Conservation (phyloP, 495 filamentous ascomycete species). For the Pseudevernia furfuracea region DNA sequence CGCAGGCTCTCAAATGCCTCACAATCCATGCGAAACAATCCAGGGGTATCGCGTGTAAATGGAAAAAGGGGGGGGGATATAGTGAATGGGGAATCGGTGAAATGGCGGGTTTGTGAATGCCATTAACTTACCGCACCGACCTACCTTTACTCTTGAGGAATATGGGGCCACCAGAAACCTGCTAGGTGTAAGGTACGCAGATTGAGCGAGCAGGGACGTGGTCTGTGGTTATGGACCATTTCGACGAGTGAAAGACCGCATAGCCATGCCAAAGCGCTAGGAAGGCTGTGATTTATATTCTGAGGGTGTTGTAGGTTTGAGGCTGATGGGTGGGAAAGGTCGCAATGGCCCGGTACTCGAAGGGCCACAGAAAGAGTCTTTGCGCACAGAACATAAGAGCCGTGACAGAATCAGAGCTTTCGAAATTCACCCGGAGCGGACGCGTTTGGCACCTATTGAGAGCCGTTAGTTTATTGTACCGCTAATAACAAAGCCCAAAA, state of each 20-base stretch:
- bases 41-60: conserved; percentile 1
- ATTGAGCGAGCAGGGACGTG: background rate
- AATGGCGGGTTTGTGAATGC: conserved; percentile 2
- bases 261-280: background rate
- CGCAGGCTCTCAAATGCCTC: background rate
- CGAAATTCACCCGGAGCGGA: conserved; percentile 5
- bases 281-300: background rate
- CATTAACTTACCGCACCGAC: conserved; percentile 15
- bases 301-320: background rate
- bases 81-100: conserved; percentile 2
- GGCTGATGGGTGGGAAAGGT: background rate
- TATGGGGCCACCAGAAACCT: background rate
- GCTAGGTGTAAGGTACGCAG: background rate
- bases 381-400: background rate
- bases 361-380: background rate
- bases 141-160: conserved; percentile 11
- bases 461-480: background rate
- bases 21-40: background rate
- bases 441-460: conserved; percentile 10
- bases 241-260: background rate
- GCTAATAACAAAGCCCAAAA: background rate
- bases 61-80: background rate
- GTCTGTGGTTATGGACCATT: background rate
- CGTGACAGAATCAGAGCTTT: background rate
- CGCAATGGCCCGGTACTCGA: background rate